Conservation (phyloP, 2,329 filamentous ascomycete genomes). For the Talaromyces sp. region DNA sequence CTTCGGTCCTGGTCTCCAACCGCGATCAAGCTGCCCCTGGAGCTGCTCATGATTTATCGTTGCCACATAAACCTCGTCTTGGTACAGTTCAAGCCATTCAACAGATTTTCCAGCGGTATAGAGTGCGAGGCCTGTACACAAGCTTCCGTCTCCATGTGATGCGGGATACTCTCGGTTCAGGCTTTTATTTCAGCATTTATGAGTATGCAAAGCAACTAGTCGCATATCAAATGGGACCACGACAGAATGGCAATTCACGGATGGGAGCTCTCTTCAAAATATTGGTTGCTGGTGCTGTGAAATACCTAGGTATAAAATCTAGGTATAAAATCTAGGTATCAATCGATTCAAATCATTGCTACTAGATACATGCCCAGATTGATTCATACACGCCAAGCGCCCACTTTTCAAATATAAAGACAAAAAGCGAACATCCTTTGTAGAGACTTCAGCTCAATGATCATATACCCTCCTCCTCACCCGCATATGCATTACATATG, state of each 20-base stretch:
- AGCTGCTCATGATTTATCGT: slow-evolving; percentile 35
- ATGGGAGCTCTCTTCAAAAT: slow-evolving; percentile 48
- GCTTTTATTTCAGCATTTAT: slow-evolving; percentile 51
- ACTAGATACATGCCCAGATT: not conserved
- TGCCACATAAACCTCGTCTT: slow-evolving; percentile 44
- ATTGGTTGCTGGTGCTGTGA: slow-evolving; percentile 51
- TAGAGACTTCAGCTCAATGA: not conserved
- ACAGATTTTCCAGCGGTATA: slow-evolving; percentile 48
- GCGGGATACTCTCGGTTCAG: slow-evolving; percentile 50
- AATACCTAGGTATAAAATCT: too few species aligned
- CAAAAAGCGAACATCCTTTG: not conserved
- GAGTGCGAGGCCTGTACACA: slow-evolving; percentile 48
- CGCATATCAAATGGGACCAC: slow-evolving; percentile 43
- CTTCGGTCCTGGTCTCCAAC: slow-evolving; percentile 50
- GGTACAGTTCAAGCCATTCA: slow-evolving; percentile 46
- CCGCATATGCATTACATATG: not conserved
- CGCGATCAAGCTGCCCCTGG: slow-evolving; percentile 41
- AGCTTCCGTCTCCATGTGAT: slow-evolving; percentile 49
- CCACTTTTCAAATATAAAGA: not conserved
- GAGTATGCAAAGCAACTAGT: slow-evolving; percentile 52
- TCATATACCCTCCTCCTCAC: not conserved
- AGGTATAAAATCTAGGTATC: too few species aligned
- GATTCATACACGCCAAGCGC: too few species aligned
- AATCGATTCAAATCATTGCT: too few species aligned
- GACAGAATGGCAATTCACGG: slow-evolving; percentile 40